phyloP scores from a whole-genome alignment of 495 filamentous ascomycete genomes.

The Talaromyces liani region DNA sequence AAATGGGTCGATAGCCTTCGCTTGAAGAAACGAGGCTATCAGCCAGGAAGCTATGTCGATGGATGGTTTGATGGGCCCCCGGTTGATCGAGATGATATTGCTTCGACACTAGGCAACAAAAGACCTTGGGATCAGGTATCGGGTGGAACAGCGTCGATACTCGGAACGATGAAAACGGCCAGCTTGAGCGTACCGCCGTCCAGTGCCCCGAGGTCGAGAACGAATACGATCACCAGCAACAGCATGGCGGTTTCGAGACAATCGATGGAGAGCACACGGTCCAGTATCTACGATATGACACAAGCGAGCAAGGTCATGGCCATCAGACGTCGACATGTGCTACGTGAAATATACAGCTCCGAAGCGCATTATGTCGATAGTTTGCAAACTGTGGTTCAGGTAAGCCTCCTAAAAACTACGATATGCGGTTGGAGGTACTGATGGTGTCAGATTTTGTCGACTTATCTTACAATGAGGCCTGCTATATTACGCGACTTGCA shows the following conservation, averaged over 20 bases:
- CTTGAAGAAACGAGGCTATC: constrained; percentile 24
- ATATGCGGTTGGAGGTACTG: neutral
- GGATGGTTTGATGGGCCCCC: constrained; percentile 39
- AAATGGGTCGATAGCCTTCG: constrained; percentile 51
- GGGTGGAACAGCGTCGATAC: constrained; percentile 63
- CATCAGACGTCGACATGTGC: constrained; percentile 62
- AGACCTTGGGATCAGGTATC: constrained; percentile 50
- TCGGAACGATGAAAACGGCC: constrained; percentile 70
- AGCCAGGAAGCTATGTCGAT: constrained; percentile 21
- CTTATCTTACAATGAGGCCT: constrained; percentile 24
- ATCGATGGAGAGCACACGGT: constrained; percentile 61
- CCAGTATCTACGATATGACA: constrained; percentile 50
- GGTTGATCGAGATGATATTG: constrained; percentile 19
- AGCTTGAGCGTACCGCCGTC: constrained; percentile 63
- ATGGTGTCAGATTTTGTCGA: constrained; percentile 25
- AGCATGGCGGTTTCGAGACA: constrained; percentile 57
- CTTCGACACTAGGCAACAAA: constrained; percentile 19
- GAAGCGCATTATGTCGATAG: constrained; percentile 88
- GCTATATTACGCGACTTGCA: constrained; percentile 39
- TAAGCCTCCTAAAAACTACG: constrained; percentile 31
- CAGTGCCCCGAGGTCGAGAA: constrained; percentile 56
- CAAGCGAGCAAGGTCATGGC: constrained; percentile 63
- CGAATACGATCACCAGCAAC: constrained; percentile 49
- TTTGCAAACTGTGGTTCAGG: constrained; percentile 76
- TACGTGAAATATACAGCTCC: constrained; percentile 77